These are phyloP conservation scores for Suaeda aralocaspica DNA, from an alignment of 148 eudicot species.

Conservation along the genomic window DNA sequence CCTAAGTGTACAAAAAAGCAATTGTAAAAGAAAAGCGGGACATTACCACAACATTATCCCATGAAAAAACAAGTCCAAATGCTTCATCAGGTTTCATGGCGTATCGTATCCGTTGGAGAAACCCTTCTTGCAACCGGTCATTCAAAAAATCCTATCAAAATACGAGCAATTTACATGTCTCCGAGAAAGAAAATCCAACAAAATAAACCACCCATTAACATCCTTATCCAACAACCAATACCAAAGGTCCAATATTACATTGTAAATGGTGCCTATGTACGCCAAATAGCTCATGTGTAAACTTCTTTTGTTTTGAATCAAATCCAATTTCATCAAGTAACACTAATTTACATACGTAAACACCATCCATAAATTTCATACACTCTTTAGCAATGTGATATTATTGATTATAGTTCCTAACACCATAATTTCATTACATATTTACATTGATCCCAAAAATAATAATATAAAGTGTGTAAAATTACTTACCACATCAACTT, in stretches of 20 bases:
- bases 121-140: conserved; percentile 81
- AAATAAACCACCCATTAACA: background rate
- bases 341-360: too few relatives aligned
- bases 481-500: conserved; percentile 85
- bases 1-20: background rate
- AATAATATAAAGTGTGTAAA: background rate
- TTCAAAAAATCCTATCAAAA: conserved; percentile 71
- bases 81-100: conserved; percentile 99
- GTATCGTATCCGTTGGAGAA: conserved; percentile 79
- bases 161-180: background rate
- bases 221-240: too few relatives aligned
- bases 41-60: conserved; percentile 96
- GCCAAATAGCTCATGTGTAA: too few relatives aligned
- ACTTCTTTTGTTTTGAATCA: too few relatives aligned
- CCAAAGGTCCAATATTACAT: too few relatives aligned
- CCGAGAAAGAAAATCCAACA: background rate
- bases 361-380: too few relatives aligned
- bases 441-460: too few relatives aligned
- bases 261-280: too few relatives aligned
- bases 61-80: conserved; percentile 92
- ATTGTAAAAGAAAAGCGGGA: background rate
- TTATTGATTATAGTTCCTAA: too few relatives aligned
- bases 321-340: too few relatives aligned
- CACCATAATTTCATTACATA: background rate
- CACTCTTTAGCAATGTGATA: too few relatives aligned